A percentile compares a stretch with the other conserved stretches of the same genome.
Conservation (phyloP, 192 early-diverging fungal genomes). For the Chytriomyces sp. region DNA sequence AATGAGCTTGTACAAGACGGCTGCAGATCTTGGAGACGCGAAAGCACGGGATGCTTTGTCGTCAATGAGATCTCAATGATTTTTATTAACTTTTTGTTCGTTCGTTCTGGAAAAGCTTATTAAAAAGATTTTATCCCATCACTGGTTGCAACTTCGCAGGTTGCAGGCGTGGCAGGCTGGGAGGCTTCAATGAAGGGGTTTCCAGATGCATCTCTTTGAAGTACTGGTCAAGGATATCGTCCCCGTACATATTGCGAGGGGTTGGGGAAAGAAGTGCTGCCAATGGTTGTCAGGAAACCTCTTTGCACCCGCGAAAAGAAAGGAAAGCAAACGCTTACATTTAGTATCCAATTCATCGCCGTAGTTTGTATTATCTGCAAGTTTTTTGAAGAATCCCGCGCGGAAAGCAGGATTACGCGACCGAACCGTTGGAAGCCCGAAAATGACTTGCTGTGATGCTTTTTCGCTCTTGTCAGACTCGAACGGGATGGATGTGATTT, state of each 20-base stretch:
- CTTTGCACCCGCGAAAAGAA: neutral
- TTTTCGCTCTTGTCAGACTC: conserved; percentile 11
- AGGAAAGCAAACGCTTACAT: conserved; percentile 19
- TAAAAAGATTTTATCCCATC: neutral
- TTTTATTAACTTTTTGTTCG: neutral
- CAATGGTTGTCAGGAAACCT: neutral
- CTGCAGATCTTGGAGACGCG: conserved; percentile 25
- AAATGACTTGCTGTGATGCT: conserved; percentile 20
- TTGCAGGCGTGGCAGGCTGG: neutral
- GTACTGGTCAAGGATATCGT: conserved; percentile 25
- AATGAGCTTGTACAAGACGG: conserved; percentile 22
- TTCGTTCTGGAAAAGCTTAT: neutral
- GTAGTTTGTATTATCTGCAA: conserved; percentile 53
- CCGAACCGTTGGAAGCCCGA: conserved; percentile 50
- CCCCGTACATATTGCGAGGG: conserved; percentile 46
- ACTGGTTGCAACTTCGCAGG: conserved; percentile 14
- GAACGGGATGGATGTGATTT: conserved; percentile 31
- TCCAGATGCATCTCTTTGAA: neutral
- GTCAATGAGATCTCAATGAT: neutral
- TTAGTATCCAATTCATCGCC: conserved; percentile 49
- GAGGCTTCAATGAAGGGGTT: neutral
- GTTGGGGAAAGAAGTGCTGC: conserved; percentile 47
- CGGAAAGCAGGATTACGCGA: conserved; percentile 28
- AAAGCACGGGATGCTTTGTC: neutral
- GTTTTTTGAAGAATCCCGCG: conserved; percentile 35